Conservation (phyloP, 345 rosid species). For the Erodium maritimum region DNA sequence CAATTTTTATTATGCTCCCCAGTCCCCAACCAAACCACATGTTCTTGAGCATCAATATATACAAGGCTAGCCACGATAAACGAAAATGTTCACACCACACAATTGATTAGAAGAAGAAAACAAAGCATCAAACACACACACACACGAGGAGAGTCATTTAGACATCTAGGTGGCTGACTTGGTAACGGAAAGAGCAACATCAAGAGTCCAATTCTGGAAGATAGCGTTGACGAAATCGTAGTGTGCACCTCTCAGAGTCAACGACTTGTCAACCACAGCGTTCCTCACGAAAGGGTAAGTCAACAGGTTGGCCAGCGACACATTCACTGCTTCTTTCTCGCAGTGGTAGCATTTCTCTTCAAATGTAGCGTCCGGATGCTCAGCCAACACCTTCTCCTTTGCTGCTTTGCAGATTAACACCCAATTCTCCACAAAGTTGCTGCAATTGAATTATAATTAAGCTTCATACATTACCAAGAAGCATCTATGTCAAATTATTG, state of each 20-base stretch:
- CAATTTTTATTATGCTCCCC: too few relatives aligned
- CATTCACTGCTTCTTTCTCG: slow-evolving; percentile 89
- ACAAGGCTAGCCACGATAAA: too few relatives aligned
- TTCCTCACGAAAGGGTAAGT: slow-evolving; percentile 77
- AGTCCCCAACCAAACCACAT: too few relatives aligned
- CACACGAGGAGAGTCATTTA: too few relatives aligned
- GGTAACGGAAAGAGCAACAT: slow-evolving; percentile 20
- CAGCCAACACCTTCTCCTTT: slow-evolving; percentile 52
- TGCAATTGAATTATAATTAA: slow-evolving; percentile 13
- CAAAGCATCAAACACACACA: too few relatives aligned
- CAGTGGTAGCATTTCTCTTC: slow-evolving; percentile 67
- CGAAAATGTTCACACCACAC: too few relatives aligned
- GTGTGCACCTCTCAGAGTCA: slow-evolving; percentile 57
- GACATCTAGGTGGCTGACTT: too few relatives aligned
- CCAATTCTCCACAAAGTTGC: slow-evolving; percentile 89
- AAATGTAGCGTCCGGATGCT: slow-evolving; percentile 22
- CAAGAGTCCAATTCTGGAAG: slow-evolving; percentile 74
- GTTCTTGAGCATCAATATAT: too few relatives aligned
- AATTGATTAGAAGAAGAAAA: too few relatives aligned
- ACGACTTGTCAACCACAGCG: slow-evolving; percentile 33
- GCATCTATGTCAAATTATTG: too few relatives aligned
- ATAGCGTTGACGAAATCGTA: slow-evolving; percentile 59
- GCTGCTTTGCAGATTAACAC: slow-evolving; percentile 67
- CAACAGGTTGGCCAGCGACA: slow-evolving; percentile 57
- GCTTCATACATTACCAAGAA: too few relatives aligned